phyloP scores from a whole-genome alignment of 2,329 filamentous ascomycete genomes.

The Hypoxylon sp. region DNA sequence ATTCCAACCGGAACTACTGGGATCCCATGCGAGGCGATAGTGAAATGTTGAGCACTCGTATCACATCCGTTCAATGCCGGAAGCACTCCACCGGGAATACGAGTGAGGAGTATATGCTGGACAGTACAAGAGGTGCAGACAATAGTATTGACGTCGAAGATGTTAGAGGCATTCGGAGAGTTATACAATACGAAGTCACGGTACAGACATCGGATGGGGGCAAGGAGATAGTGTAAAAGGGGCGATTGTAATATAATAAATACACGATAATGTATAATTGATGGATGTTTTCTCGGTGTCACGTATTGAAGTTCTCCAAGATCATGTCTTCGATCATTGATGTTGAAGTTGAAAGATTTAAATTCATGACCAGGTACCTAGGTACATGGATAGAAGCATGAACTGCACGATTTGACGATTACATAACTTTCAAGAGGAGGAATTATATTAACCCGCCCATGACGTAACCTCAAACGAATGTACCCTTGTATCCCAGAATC shows the following conservation, averaged over 20 bases:
- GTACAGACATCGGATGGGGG: slow-evolving; percentile 41
- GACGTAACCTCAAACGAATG: no score
- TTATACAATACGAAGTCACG: slow-evolving; percentile 49
- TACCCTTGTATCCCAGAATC: neutral
- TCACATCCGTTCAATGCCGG: slow-evolving; percentile 40
- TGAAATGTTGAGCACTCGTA: slow-evolving; percentile 41
- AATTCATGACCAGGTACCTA: no score
- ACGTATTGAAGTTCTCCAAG: no score
- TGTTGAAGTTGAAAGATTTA: no score
- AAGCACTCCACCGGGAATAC: slow-evolving; percentile 38
- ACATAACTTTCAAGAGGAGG: no score
- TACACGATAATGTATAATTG: no score
- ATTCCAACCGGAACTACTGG: slow-evolving; percentile 44
- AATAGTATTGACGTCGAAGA: slow-evolving; percentile 26
- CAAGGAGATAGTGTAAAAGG: slow-evolving; percentile 15
- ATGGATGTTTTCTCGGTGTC: no score
- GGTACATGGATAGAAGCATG: no score
- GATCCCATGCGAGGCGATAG: slow-evolving; percentile 46
- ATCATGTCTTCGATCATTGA: no score
- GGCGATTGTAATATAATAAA: neutral
- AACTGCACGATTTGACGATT: no score
- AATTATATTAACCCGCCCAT: slow-evolving; percentile 17
- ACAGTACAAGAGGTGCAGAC: slow-evolving; percentile 29
- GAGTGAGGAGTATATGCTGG: slow-evolving; percentile 50
- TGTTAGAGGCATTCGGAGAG: slow-evolving; percentile 47